Base-by-base conservation (phyloP, 2,329 filamentous ascomycete species). In the Pseudogymnoascus sp. region DNA sequence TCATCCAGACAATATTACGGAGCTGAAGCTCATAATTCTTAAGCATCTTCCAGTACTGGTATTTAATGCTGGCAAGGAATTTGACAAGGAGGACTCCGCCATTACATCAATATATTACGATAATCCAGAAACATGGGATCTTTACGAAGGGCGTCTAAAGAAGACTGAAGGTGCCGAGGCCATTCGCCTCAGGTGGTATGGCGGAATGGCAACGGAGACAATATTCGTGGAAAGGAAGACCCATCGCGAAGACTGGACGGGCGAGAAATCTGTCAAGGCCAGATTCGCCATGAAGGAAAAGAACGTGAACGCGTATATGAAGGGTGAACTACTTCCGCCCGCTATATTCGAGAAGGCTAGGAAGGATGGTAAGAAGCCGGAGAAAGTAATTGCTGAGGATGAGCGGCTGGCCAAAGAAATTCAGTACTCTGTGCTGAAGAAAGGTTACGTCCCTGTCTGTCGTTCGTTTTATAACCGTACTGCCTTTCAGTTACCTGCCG, bases 101-200 rank as follows among this genome's bases (percentile, higher is more conserved):
- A 99, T 99, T 72, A 96, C 95, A 0, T 99, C 95, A 59, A 97
- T 99, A 70, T 99, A 99, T 80, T 99, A 91, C 75, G 95, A 99
- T 75, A 99, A 98, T 74, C 86, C 92, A 0, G 86, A 96, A 3
- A 96, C 84, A 24, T 99, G 93, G 89, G 92, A 97, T 66, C 79
- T 99, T 61, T 99, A 99, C 75, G 86, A 91, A 74, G 95, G 95
- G 12, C 90, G 95, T 60, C 78, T 99, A 71, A 96, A 97, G 81
- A 99, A 99, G 83, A 96, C 92, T 0, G 95, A 99, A 75, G 95
- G 95, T 59, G 95, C 95, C 2, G 95, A 99, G 77, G 95, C 95
- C 5, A 96, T 98, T 69, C 91, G 95, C 72, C 82, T 99, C 65
- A 86, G 95, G 68, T 99, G 95, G 95, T 99, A 99, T 72, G 95